Evolutionary conservation across 768 basidiomycete genomes (phyloP), one percentile per base, ranked within the genome.

Genomic region (Phanerodontia chrysosporium): DNA sequence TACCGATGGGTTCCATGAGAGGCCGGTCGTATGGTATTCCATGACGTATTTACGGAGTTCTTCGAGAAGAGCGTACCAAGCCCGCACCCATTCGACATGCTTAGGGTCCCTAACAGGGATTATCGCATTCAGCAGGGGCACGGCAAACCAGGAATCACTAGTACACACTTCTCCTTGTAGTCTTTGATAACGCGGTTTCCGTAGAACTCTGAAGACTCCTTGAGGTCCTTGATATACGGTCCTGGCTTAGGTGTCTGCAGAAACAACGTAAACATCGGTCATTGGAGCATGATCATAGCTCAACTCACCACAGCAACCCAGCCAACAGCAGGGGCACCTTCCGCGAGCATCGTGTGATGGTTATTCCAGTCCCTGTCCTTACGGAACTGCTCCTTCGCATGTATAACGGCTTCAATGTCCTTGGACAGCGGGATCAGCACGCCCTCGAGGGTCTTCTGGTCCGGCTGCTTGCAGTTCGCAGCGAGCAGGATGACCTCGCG

Each of bases 131-230:
- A 59, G 30, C 30, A 29, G 16, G 32, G 9, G 28, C 45, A 10
- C 39, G 4, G 39, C 32, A 28, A 29, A 14, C 27, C 13, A 39
- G n/a, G 21, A 18, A 27, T 29, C 22, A 48, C 6, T 10, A 2
- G 29, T 45, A 69, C 89, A 58, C 60, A 94, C 96, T 92, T 92
- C 7, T 92, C 91, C 72, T 93, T 98, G 80, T 82, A 92, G 62
- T 95, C 92, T 72, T 94, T 92, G 73, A 94, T 86, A 48, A 98
- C 82, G 59, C 87, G 85, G 73, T 97, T 92, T 1, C 86, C 87
- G 71, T 93, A 98, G 75, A 92, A 99, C 67, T 84, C 80, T 12
- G 88, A 83, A 3, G 90, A 83, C 25, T 98, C 94, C 73, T 90
- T 95, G 72, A 89, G 82, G 51, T 95, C 92, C 18, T 73, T 76